phyloP scores from a whole-genome alignment of 768 basidiomycete species.

The Atractiella rhizophila region DNA sequence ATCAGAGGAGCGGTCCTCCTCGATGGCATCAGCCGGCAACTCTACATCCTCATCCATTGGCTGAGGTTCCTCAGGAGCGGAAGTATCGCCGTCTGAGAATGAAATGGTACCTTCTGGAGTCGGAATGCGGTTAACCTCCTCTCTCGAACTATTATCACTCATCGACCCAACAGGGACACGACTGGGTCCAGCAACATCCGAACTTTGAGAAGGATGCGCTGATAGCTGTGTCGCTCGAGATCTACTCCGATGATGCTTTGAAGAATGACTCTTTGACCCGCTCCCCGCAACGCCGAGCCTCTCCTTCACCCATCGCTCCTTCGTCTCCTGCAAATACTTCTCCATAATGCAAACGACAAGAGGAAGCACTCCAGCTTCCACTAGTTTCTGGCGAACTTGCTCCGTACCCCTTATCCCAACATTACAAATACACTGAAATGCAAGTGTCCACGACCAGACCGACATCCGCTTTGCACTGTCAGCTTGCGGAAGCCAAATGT shows the following conservation, averaged over 20 bases:
- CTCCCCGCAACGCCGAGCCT: neutral
- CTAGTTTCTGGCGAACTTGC: conserved; percentile 66
- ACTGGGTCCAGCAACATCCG: neutral
- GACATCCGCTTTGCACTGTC: neutral
- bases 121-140: no score
- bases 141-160: neutral
- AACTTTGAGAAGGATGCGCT: neutral
- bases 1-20: neutral
- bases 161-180: neutral
- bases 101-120: no score
- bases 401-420: conserved; percentile 90
- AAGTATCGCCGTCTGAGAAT: conserved; percentile 3
- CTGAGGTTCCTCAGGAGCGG: conserved; percentile 4
- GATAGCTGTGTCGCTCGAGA: neutral
- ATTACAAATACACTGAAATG: conserved; percentile 91
- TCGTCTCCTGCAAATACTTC: conserved; percentile 62
- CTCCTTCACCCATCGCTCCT: conserved; percentile 6
- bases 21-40: conserved; percentile 4
- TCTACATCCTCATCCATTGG: conserved; percentile 13
- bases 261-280: neutral
- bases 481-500: neutral
- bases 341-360: conserved; percentile 83
- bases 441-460: conserved; percentile 42
- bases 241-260: neutral
- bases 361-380: conserved; percentile 77